Conservation (phyloP, 1,284 basidiomycete genomes). For the Ganoderma multipileum region DNA sequence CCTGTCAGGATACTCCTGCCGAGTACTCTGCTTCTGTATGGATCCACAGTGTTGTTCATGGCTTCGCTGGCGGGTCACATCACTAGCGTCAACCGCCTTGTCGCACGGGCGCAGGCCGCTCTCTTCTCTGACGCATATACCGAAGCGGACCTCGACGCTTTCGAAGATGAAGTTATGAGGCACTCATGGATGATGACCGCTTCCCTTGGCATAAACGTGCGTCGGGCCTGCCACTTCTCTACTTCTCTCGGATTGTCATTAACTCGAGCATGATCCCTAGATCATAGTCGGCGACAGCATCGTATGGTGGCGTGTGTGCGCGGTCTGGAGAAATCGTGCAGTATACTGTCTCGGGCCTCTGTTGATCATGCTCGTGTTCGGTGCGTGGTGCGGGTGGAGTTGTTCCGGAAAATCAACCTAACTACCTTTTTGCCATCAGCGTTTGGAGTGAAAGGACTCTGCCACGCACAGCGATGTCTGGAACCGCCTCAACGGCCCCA, state of each 20-base stretch:
- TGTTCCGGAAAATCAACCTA: not conserved
- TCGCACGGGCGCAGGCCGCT: not conserved
- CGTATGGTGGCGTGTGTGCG: constrained; percentile 1
- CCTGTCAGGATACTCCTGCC: not conserved
- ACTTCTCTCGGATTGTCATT: too few relatives aligned
- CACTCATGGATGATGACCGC: not conserved
- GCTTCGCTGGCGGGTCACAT: not conserved
- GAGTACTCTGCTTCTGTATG: not conserved
- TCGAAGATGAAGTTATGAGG: not conserved
- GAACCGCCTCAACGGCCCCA: not conserved
- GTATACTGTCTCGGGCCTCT: not conserved
- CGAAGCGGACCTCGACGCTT: not conserved
- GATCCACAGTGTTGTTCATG: not conserved
- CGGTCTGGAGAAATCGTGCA: not conserved
- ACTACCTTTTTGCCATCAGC: not conserved
- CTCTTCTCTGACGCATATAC: not conserved
- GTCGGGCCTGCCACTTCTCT: not conserved
- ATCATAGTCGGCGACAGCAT: not conserved
- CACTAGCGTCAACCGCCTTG: not conserved
- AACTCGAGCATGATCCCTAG: not conserved
- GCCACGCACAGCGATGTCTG: not conserved
- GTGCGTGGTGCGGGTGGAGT: not conserved
- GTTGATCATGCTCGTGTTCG: not conserved
- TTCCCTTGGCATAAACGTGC: not conserved
- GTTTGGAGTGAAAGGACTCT: not conserved